These are phyloP conservation scores for Epithele typhae DNA, from an alignment of 768 basidiomycete genomes.

Conservation along the genomic window DNA sequence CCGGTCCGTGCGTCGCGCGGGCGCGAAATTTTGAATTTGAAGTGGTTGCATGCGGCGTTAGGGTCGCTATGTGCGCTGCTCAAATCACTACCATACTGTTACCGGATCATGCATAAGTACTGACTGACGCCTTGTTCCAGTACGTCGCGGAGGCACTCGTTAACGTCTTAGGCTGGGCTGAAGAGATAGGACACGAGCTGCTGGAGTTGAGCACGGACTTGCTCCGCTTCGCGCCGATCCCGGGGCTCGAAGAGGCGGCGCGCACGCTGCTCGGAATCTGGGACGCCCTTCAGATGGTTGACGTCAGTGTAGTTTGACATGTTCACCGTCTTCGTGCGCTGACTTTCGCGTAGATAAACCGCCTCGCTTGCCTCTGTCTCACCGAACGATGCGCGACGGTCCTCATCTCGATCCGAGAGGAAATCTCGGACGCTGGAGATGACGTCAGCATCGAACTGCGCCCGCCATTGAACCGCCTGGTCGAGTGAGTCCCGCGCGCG, in stretches of 20 bases:
- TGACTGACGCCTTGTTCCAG: slow-evolving; percentile 5
- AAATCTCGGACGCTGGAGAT: slow-evolving; percentile 56
- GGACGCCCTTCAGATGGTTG: slow-evolving; percentile 56
- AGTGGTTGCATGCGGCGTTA: no score
- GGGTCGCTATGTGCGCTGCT: no score
- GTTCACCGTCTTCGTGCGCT: no score
- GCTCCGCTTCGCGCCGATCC: slow-evolving; percentile 50
- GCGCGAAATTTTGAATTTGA: no score
- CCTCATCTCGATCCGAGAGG: slow-evolving; percentile 57
- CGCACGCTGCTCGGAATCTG: slow-evolving; percentile 56
- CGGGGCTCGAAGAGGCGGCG: slow-evolving; percentile 50
- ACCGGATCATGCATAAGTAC: no score
- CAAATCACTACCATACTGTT: no score
- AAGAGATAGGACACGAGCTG: slow-evolving; percentile 41
- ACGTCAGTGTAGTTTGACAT: slow-evolving; percentile 38
- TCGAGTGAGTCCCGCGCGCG: slow-evolving; percentile 37
- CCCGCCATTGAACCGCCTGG: slow-evolving; percentile 46
- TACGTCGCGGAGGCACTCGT: slow-evolving; percentile 21
- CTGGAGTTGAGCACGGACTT: slow-evolving; percentile 39
- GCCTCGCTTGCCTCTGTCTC: slow-evolving; percentile 62
- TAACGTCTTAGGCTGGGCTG: slow-evolving; percentile 38
- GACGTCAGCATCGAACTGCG: slow-evolving; percentile 45
- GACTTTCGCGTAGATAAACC: slow-evolving; percentile 56
- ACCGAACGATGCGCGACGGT: slow-evolving; percentile 71
- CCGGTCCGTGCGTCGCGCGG: no score